A percentile compares a stretch with the other conserved stretches of the same genome.
These are phyloP conservation scores for Xylaria telfairii DNA, from an alignment of 495 filamentous ascomycete genomes.

Conservation along the genomic window DNA sequence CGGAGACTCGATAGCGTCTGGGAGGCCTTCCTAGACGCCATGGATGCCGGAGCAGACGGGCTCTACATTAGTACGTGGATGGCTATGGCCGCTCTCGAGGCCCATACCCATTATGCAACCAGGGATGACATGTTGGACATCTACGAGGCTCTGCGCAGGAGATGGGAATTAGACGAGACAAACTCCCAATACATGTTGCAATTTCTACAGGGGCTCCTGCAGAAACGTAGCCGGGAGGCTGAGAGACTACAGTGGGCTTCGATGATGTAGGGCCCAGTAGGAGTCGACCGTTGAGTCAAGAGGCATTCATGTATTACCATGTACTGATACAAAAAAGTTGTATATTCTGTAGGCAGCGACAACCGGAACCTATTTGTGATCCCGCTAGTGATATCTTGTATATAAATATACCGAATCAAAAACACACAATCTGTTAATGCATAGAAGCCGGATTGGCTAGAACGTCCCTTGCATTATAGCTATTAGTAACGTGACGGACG, in stretches of 20 bases:
- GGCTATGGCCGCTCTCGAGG: conserved; percentile 53
- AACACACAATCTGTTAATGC: not conserved
- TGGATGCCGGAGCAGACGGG: conserved; percentile 44
- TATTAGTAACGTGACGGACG: too few species aligned
- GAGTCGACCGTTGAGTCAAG: not conserved
- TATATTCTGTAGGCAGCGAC: not conserved
- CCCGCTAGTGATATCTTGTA: conserved; percentile 15
- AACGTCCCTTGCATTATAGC: not conserved
- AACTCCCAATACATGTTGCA: conserved; percentile 49
- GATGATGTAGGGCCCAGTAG: not conserved
- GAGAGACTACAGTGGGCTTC: not conserved
- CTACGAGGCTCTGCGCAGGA: conserved; percentile 46
- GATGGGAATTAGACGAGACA: conserved; percentile 42
- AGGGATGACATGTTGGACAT: conserved; percentile 45
- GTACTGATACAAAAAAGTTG: not conserved
- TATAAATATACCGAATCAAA: conserved; percentile 6
- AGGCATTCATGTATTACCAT: not conserved
- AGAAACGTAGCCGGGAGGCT: conserved; percentile 9
- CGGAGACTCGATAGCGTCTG: conserved; percentile 60
- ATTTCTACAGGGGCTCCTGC: conserved; percentile 33
- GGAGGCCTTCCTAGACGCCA: conserved; percentile 47
- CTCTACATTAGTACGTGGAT: conserved; percentile 58
- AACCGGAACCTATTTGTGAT: not conserved
- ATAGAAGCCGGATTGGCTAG: not conserved
- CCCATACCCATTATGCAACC: conserved; percentile 51